Evolutionary conservation across 306 rosid genomes (phyloP), one percentile per base, ranked within the genome.

Genomic region (Calophaca sinica): DNA sequence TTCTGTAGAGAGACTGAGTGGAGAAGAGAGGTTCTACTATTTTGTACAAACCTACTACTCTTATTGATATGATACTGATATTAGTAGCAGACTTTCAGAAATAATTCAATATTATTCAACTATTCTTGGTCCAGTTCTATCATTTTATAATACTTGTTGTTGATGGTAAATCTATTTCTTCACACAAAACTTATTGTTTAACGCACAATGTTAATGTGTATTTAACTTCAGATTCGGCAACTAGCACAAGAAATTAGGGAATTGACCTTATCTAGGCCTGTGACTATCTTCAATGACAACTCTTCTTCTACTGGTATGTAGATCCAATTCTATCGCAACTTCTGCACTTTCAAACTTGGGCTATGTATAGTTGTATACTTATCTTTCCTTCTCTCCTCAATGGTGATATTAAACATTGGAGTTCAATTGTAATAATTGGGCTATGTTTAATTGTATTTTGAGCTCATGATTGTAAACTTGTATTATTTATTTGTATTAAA

Each of bases 201-300:
- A 55, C 42, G 39, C 20, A 13, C 50, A 53, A 32, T 46, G 53
- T n/a, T 5, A 48, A 48, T 59, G 14, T 7, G 5, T 75, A 45
- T 39, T 35, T 74, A 74, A 15, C 46, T 69, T 84, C 88, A 92
- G 96, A 83, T 92, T 75, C 94, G 88, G 48, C 88, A 92, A 61
- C 79, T 88, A 76, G 85, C 98, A 20, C 87, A 81, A 83, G 94
- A 88, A 87, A 92, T 90, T 76, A 86, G 85, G 79, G 96, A 90
- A 86, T 60, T 92, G 81, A 62, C 91, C 13, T 66, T 81, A 46
- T 79, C 96, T 29, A 88, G 81, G 51, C 92, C 94, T 73, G 87
- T 87, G 49, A 84, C 87, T 6, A 77, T 90, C 78, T 87, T 69
- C 70, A 86, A 92, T 80, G 91, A 78, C 20, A 83, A 73, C 58